Base-by-base conservation (phyloP, 352 stramenopile species). In the Aphanomyces stellatus region DNA sequence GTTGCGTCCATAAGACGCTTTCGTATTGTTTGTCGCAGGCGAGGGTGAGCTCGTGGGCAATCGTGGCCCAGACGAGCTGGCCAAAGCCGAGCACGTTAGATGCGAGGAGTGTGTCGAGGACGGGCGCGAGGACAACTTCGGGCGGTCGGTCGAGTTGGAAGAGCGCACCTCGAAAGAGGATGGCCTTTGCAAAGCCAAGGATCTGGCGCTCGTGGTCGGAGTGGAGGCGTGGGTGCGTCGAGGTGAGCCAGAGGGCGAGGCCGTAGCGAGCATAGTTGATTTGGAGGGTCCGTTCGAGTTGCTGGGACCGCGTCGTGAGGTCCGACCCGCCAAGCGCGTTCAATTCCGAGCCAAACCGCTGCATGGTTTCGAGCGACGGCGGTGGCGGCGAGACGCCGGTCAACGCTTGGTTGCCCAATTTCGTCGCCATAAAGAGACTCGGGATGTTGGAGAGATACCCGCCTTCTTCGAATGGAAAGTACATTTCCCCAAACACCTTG, bases 401-500 rank as follows among this genome's bases (percentile, higher is more conserved):
- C n/a, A 3, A 19, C 19, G 34, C 25, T 41, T 48, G 34, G n/a
- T 70, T 64, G 25, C 30, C 48, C 8, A 57, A 17, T n/a, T 28
- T 31, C 15, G 34, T 11, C 22, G 63, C 22, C 31, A 70, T 22
- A 30, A 66, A 57, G 10, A 49, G 43, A 27, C 25, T 34, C 19
- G 33, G n/a, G 11, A 62, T 78, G 51, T 88, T 92, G 0, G 81
- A 89, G 0, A 78, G 57, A 40, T 79, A 91, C 0, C 85, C 85
- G 27, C 85, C 82, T 25, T 92, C 82, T 72, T 93, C 82, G 53
- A 93, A 88, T 6, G 85, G 85, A 28, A 92, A 93, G 35, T 93
- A 92, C 78, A 88, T 91, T 57, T 93, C 85, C 1, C 79, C 85
- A 77, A 93, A 93, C 2, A 91, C 72, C 65, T 91, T 92, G 19